phyloP scores from a whole-genome alignment of 805 yeast species.

The Pichia ethanolica region DNA sequence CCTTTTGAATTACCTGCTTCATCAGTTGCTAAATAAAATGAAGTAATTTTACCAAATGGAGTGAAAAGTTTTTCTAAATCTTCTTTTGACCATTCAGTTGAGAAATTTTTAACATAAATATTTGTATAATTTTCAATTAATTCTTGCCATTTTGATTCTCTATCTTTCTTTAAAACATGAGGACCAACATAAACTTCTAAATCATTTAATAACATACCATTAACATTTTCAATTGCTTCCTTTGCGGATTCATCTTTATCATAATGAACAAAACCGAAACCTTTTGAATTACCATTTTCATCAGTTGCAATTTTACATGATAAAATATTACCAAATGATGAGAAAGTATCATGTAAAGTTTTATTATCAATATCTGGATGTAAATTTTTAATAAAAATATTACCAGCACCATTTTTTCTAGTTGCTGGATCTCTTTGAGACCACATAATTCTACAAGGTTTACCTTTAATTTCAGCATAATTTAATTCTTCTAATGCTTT shows the following conservation, averaged over 20 bases:
- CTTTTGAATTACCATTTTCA: conserved; percentile 83
- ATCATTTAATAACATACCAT: conserved; percentile 97
- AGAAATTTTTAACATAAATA: conserved; percentile 89
- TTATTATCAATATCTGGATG: conserved; percentile 98
- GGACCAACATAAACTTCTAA: conserved; percentile 93
- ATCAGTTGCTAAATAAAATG: conserved; percentile 73
- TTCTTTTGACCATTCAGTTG: conserved; percentile 58
- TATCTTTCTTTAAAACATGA: conserved; percentile 87
- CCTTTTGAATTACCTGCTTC: conserved; percentile 87
- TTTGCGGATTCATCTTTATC: conserved; percentile 87
- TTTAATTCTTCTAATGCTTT: conserved; percentile 91
- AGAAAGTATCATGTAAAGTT: conserved; percentile 95
- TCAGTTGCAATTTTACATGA: conserved; percentile 97
- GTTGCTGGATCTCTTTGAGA: conserved; percentile 96
- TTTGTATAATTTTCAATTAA: conserved; percentile 91
- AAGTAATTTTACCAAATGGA: conserved; percentile 73
- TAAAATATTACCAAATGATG: conserved; percentile 91
- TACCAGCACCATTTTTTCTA: conserved; percentile 93
- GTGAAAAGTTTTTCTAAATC: conserved; percentile 67
- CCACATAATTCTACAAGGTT: conserved; percentile 99
- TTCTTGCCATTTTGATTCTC: conserved; percentile 88
- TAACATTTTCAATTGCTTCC: conserved; percentile 93
- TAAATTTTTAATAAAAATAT: conserved; percentile 95
- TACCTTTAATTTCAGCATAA: conserved; percentile 90
- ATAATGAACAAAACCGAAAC: conserved; percentile 97